phyloP scores from a whole-genome alignment of 2,329 filamentous ascomycete genomes.

The Pseudocercospora ulei region DNA sequence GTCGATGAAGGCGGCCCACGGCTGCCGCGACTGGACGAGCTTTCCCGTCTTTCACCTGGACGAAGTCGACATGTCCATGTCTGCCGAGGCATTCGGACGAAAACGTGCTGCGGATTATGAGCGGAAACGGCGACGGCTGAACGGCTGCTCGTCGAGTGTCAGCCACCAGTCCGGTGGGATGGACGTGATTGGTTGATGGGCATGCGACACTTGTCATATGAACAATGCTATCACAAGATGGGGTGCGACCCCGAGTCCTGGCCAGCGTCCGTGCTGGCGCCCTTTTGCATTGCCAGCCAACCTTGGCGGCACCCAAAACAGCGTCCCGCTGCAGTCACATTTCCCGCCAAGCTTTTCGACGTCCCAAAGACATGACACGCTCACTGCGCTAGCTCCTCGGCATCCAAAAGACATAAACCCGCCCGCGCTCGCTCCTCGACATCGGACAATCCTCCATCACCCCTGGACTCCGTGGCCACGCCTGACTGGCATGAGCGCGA shows the following conservation, averaged over 20 bases:
- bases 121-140: conserved; percentile 24
- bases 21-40: conserved; percentile 31
- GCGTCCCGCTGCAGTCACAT: conserved; percentile 8
- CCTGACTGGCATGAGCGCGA: conserved; percentile 7
- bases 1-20: conserved; percentile 29
- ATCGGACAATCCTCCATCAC: conserved; percentile 1
- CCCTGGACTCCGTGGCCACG: neutral
- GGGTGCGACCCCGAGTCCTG: too few species aligned
- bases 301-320: conserved; percentile 2
- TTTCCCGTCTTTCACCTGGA: conserved; percentile 32
- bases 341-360: conserved; percentile 6
- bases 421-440: too few species aligned
- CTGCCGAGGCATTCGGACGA: conserved; percentile 27
- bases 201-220: too few species aligned
- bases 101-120: conserved; percentile 27
- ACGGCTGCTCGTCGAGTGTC: conserved; percentile 22
- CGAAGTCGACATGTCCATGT: conserved; percentile 29
- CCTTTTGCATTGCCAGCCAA: neutral
- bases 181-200: conserved; percentile 26
- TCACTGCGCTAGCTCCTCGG: too few species aligned
- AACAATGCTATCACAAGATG: neutral
- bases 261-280: too few species aligned
- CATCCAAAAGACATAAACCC: too few species aligned
- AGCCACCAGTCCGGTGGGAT: conserved; percentile 17
- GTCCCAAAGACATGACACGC: too few species aligned